Percentiles rank a stretch among this genome's conserved stretches.
Conservation (phyloP, 805 yeast species). For the Suhomyces vadensis region DNA sequence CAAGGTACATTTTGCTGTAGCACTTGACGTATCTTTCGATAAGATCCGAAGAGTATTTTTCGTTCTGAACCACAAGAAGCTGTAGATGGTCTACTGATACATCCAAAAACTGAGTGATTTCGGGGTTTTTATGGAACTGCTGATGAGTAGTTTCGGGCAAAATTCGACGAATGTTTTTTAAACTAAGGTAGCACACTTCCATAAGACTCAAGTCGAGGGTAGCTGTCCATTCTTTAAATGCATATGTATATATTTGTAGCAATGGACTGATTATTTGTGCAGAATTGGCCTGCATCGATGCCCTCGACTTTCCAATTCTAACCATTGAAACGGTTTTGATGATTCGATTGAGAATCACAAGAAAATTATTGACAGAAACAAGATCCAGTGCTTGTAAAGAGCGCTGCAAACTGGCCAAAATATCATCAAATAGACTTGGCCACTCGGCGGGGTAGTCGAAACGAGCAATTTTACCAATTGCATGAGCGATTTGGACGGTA, state of each 20-base stretch:
- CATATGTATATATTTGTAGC: conserved; percentile 56
- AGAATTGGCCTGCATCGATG: conserved; percentile 71
- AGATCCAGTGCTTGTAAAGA: conserved; percentile 45
- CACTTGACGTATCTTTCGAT: conserved; percentile 74
- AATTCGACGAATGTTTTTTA: conserved; percentile 73
- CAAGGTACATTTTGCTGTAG: conserved; percentile 70
- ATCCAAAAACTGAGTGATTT: conserved; percentile 61
- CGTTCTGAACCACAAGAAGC: conserved; percentile 54
- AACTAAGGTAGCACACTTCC: conserved; percentile 75
- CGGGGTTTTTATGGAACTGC: conserved; percentile 59
- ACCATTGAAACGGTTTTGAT: conserved; percentile 74
- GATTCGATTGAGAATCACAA: conserved; percentile 72
- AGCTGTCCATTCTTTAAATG: conserved; percentile 64
- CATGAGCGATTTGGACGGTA: conserved; percentile 80
- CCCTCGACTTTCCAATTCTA: conserved; percentile 78
- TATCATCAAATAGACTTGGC: conserved; percentile 75
- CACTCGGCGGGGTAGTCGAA: conserved; percentile 86
- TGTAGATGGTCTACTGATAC: conserved; percentile 60
- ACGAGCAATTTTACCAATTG: conserved; percentile 74
- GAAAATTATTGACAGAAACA: conserved; percentile 58
- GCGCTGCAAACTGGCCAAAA: conserved; percentile 47
- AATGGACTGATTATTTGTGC: conserved; percentile 62
- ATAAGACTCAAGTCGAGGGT: conserved; percentile 52
- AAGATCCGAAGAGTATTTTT: conserved; percentile 45
- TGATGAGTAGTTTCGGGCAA: conserved; percentile 75